Percentiles rank a stretch among this genome's conserved stretches.
Evolutionary conservation across 2,329 filamentous ascomycete species (phyloP).

Genomic region (Didymosphaeria variabile): DNA sequence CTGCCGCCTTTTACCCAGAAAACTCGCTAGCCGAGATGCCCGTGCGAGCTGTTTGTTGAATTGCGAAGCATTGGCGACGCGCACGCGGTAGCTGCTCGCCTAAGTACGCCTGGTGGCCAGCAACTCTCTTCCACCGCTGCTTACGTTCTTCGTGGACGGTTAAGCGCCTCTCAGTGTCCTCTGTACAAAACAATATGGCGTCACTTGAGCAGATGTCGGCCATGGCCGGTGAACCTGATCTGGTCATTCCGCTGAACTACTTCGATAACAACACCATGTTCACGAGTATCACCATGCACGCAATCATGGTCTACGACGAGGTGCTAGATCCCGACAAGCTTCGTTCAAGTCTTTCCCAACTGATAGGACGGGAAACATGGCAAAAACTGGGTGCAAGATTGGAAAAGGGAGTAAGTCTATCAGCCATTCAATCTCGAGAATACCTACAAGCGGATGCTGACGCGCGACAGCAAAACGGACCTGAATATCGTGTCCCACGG

Average conservation of each 20-base stretch:
- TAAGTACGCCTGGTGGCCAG: background rate
- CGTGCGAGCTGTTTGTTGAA: background rate
- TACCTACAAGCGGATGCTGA: background rate
- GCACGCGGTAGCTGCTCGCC: background rate
- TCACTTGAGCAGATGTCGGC: background rate
- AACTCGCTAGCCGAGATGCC: background rate
- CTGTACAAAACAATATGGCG: background rate
- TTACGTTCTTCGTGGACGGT: background rate
- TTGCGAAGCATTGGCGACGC: background rate
- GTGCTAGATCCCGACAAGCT: slow-evolving; percentile 2
- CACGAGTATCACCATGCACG: slow-evolving; percentile 2
- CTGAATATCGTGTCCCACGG: background rate
- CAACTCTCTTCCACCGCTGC: background rate
- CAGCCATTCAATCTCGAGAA: background rate
- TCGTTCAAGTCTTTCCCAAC: background rate
- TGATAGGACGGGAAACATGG: slow-evolving; percentile 5
- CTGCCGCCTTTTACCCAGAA: background rate
- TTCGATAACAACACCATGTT: slow-evolving; percentile 3
- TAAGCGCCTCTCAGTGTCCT: background rate
- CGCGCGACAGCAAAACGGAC: background rate
- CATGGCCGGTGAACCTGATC: slow-evolving; percentile 6
- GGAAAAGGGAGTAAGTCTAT: slow-evolving; percentile 1
- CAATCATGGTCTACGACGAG: slow-evolving; percentile 9
- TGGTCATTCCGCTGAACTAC: slow-evolving; percentile 5
- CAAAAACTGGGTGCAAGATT: slow-evolving; percentile 6